Conservation (phyloP, 177 flowering plant species). For the Tripterygium wilfordii region DNA sequence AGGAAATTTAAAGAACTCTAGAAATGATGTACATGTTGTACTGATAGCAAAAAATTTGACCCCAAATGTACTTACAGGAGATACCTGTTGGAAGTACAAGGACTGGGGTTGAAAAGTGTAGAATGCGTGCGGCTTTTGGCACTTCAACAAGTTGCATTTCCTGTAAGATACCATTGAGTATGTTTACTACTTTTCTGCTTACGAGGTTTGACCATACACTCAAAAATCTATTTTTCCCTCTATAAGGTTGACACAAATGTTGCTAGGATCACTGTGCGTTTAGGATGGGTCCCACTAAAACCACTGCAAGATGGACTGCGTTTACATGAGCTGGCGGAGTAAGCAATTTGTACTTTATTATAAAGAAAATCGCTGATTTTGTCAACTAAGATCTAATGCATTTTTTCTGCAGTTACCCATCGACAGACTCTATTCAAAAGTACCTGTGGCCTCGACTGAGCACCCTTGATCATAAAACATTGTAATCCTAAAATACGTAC, state of each 20-base stretch:
- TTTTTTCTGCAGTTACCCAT: slow-evolving; percentile 50
- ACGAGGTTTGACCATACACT: background rate
- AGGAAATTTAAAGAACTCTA: too few relatives aligned
- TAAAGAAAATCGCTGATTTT: background rate
- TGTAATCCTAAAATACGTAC: slow-evolving; percentile 32
- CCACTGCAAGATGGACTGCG: slow-evolving; percentile 66
- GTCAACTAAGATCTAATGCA: slow-evolving; percentile 11
- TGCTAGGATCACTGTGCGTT: slow-evolving; percentile 68
- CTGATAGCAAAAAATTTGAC: too few relatives aligned
- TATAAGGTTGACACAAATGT: slow-evolving; percentile 87
- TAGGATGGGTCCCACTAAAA: slow-evolving; percentile 90
- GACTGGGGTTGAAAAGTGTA: slow-evolving; percentile 82
- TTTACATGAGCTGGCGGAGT: slow-evolving; percentile 64
- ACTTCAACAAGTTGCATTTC: slow-evolving; percentile 73
- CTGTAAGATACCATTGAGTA: slow-evolving; percentile 40
- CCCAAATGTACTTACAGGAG: slow-evolving; percentile 36
- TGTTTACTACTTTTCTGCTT: background rate
- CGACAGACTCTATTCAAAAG: slow-evolving; percentile 63
- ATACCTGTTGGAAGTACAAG: slow-evolving; percentile 48
- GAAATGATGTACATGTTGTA: too few relatives aligned
- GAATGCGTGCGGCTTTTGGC: slow-evolving; percentile 78
- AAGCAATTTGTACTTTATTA: slow-evolving; percentile 14
- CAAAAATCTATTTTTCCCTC: slow-evolving; percentile 3
- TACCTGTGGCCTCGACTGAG: slow-evolving; percentile 87
- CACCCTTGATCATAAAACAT: slow-evolving; percentile 46